These are phyloP conservation scores for Dittrichia graveolens DNA, from an alignment of 129 eudicot genomes.

Conservation along the genomic window DNA sequence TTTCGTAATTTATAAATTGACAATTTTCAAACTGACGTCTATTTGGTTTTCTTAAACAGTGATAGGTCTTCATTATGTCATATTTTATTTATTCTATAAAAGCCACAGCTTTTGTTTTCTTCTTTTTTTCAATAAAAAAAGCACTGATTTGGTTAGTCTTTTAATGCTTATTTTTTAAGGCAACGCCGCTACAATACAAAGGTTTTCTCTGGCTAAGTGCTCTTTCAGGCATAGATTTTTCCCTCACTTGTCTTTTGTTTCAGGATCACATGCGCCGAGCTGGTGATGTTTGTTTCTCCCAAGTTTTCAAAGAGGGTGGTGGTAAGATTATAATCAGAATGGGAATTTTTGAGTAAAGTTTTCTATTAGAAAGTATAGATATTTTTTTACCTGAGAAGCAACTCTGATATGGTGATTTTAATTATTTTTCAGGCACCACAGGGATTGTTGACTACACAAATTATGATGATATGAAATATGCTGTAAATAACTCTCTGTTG, in stretches of 20 bases:
- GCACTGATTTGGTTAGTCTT: background rate
- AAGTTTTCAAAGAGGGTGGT: slow-evolving; percentile 86
- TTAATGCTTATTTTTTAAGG: background rate
- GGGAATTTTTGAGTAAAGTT: background rate
- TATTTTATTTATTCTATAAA: background rate
- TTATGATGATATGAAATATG: slow-evolving; percentile 95
- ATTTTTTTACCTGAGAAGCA: background rate
- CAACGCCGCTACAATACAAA: background rate
- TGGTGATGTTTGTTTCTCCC: slow-evolving; percentile 94
- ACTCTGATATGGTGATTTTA: slow-evolving; percentile 2
- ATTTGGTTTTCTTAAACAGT: slow-evolving; percentile 17
- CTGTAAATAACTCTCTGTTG: slow-evolving; percentile 47
- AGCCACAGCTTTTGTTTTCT: background rate
- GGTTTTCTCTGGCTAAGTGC: background rate
- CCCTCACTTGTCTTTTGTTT: slow-evolving; percentile 16
- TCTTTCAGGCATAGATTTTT: background rate
- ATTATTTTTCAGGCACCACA: slow-evolving; percentile 64
- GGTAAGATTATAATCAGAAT: slow-evolving; percentile 48
- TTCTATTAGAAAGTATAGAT: background rate
- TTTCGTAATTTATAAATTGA: slow-evolving; percentile 1
- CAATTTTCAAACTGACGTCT: slow-evolving; percentile 2
- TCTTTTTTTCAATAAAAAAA: background rate
- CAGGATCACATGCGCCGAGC: slow-evolving; percentile 98
- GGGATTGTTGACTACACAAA: slow-evolving; percentile 95
- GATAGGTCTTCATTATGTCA: background rate